These are phyloP conservation scores for Bipolaris bicolor DNA, from an alignment of 2,329 filamentous ascomycete genomes.

Conservation along the genomic window DNA sequence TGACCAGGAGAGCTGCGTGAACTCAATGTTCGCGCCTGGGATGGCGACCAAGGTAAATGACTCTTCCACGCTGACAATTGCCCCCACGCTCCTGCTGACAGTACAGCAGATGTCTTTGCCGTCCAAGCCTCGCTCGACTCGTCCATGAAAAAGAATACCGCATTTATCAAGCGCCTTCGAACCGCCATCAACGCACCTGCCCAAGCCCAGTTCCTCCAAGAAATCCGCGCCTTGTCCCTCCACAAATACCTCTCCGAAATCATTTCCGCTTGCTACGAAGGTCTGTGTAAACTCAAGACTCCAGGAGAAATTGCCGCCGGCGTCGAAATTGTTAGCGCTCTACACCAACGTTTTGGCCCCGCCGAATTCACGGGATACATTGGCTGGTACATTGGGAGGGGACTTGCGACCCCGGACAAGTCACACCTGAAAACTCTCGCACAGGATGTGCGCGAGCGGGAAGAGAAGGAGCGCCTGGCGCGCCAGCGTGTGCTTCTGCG, in stretches of 20 bases:
- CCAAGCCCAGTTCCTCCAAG: conserved; percentile 82
- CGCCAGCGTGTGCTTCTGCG: conserved; percentile 85
- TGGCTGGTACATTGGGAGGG: conserved; percentile 90
- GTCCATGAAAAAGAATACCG: conserved; percentile 96
- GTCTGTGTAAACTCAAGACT: conserved; percentile 87
- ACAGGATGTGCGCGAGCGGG: conserved; percentile 84
- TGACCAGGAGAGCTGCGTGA: conserved; percentile 82
- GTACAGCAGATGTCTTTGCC: conserved; percentile 71
- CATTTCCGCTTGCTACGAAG: conserved; percentile 93
- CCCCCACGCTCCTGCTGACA: conserved; percentile 23
- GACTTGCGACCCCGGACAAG: conserved; percentile 89
- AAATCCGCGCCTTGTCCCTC: conserved; percentile 87
- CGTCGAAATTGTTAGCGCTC: conserved; percentile 90
- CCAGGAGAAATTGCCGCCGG: conserved; percentile 91
- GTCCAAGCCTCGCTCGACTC: conserved; percentile 86
- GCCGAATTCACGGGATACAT: conserved; percentile 88
- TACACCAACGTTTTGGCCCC: conserved; percentile 93
- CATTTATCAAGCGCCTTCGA: conserved; percentile 94
- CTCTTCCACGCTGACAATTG: conserved; percentile 14
- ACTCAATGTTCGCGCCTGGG: conserved; percentile 86
- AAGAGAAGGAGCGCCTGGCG: conserved; percentile 90
- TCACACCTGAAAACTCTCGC: conserved; percentile 77
- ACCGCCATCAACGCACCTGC: conserved; percentile 84
- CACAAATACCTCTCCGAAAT: conserved; percentile 98
- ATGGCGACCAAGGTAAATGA: conserved; percentile 78